These are phyloP conservation scores for Aegilops sharonensis DNA, from an alignment of 176 grass and related monocot genomes.

Conservation along the genomic window DNA sequence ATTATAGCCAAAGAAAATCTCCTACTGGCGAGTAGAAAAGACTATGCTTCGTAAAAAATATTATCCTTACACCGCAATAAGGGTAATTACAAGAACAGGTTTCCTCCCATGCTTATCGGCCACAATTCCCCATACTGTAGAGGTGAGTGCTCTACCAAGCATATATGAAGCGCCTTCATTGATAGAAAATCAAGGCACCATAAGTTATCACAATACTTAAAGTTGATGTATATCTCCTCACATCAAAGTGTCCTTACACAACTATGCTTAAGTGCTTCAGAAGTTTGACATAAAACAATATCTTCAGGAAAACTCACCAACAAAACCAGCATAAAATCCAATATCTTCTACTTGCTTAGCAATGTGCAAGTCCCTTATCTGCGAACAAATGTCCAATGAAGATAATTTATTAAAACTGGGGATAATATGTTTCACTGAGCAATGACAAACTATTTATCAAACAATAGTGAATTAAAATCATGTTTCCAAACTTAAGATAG, in stretches of 20 bases:
- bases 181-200: constrained; percentile 15
- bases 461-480: not conserved
- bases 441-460: not conserved
- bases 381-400: not conserved
- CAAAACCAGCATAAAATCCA: constrained; percentile 80
- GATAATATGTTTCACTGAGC: not conserved
- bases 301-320: constrained; percentile 46
- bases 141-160: constrained; percentile 58
- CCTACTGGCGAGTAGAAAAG: not conserved
- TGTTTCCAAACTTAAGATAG: not conserved
- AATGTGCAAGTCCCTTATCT: constrained; percentile 68
- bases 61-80: constrained; percentile 55
- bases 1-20: not conserved
- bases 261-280: not conserved
- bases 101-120: constrained; percentile 77
- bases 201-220: constrained; percentile 8
- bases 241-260: not conserved
- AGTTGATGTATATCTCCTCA: not conserved
- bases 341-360: constrained; percentile 70
- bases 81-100: constrained; percentile 54
- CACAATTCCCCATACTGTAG: constrained; percentile 64
- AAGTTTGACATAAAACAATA: not conserved
- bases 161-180: constrained; percentile 72
- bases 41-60: not conserved
- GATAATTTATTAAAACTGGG: not conserved